Evolutionary conservation across 176 grass and related monocot species (phyloP).

Genomic region (Carex littledalei): DNA sequence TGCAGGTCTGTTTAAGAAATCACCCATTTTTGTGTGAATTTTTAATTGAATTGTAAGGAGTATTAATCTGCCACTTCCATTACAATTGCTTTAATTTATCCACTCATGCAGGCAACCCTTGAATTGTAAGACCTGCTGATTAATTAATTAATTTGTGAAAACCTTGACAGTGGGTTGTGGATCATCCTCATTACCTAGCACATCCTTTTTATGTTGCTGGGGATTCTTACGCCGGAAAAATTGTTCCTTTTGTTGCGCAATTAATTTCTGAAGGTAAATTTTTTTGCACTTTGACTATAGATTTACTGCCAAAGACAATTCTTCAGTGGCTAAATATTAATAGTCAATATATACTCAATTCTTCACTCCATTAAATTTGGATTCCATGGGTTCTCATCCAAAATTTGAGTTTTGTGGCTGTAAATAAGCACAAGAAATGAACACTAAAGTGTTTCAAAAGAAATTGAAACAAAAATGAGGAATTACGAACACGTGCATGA

Average conservation of each 20-base stretch:
- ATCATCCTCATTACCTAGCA: conserved; percentile 28
- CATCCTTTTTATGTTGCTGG: conserved; percentile 56
- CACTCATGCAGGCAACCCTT: neutral
- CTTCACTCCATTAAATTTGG: too few relatives aligned
- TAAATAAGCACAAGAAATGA: neutral
- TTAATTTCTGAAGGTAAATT: conserved; percentile 42
- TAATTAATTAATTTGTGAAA: neutral
- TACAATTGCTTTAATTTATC: too few relatives aligned
- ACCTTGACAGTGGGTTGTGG: conserved; percentile 40
- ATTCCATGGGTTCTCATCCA: neutral
- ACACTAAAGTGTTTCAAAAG: neutral
- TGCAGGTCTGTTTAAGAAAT: conserved; percentile 28
- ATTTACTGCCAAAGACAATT: neutral
- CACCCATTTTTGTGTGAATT: neutral
- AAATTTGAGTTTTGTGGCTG: neutral
- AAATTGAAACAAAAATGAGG: too few relatives aligned
- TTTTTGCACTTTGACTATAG: neutral
- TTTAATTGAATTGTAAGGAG: neutral
- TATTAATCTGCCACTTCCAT: too few relatives aligned
- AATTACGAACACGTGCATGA: neutral
- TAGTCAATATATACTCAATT: too few relatives aligned
- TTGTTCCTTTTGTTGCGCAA: conserved; percentile 32
- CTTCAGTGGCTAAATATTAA: neutral
- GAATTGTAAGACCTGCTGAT: neutral
- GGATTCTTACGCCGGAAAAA: conserved; percentile 45